Conservation (phyloP, 1,139 yeast species). For the Candida sp. region DNA sequence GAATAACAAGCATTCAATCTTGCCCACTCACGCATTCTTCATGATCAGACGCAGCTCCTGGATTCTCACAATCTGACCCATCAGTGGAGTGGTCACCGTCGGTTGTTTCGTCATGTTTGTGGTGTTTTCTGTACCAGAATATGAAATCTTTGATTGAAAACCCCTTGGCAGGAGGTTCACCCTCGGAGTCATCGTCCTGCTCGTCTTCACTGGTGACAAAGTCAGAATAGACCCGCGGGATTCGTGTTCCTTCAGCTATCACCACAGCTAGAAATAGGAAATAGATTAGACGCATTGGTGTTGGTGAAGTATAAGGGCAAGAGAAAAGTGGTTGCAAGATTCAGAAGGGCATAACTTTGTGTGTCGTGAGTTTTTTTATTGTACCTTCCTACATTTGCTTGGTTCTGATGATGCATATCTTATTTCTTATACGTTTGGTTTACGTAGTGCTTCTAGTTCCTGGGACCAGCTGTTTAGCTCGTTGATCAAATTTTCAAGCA, state of each 20-base stretch:
- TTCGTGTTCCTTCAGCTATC: not conserved
- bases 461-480: slow-evolving; percentile 68
- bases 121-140: not conserved
- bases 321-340: slow-evolving; percentile 2
- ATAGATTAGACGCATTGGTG: slow-evolving; percentile 1
- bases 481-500: slow-evolving; percentile 46
- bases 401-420: not conserved
- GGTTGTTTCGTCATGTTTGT: not conserved
- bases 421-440: not conserved
- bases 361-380: not conserved
- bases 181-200: not conserved
- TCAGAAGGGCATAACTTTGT: not conserved
- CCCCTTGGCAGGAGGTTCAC: slow-evolving; percentile 8
- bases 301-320: not conserved
- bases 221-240: slow-evolving; percentile 1
- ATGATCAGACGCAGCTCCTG: not conserved
- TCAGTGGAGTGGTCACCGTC: not conserved
- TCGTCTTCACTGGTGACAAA: slow-evolving; percentile 3
- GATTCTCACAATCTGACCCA: not conserved
- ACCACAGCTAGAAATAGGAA: not conserved
- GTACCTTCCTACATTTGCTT: not conserved
- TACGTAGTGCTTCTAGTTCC: slow-evolving; percentile 37
- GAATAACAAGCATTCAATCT: not conserved
- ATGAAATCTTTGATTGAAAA: slow-evolving; percentile 5
- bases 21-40: not conserved